Base-by-base conservation (phyloP, 352 stramenopile genomes). In the Globisporangium alternatum region DNA sequence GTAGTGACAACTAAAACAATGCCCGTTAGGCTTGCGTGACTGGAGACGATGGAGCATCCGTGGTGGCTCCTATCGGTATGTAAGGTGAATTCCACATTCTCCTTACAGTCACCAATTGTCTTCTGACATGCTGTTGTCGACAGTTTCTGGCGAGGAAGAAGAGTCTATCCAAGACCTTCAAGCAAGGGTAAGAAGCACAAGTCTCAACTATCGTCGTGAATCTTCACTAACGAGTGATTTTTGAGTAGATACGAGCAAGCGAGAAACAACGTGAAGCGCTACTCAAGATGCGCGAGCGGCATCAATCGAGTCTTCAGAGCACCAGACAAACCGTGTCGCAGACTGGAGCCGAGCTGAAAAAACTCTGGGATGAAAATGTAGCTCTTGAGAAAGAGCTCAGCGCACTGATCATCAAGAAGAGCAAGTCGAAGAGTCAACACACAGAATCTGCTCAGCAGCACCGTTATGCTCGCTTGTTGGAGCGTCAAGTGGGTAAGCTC, bases 401-500 rank as follows among this genome's bases (percentile, higher is more conserved):
- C 25, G 45, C 41, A n/a, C 45, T 51, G 21, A 41, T 53, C 25
- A 33, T 60, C 17, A 22, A 37, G 6, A 53, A 67, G 53, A 48
- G 31, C 30, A 55, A 56, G 1, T 28, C 22, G 22, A 49, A 30
- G 21, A 60, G 22, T 2, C 41, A 54, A 31, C 30, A 45, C 5
- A 15, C 43, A 22, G 31, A 37, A 2, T 43, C 37, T 21, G 33
- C 22, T 13, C 53, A 60, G 19, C 53, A 62, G 17, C 30, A 56
- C 12, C 47, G 62, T 51, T 67, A 62, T 19, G 44, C 62, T 44
- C 53, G 62, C 1, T 44, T 67, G 39, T 15, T 67, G 41, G 53
- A 55, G 62, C 62, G 62, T 12, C 62, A 67, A 62, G 55, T 62
- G 9, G 62, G 62, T 67, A 60, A n/a, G 60, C 22, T 41, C n/a